Base-by-base conservation (phyloP, 495 filamentous ascomycete species). In the Talaromyces wortmannii region DNA sequence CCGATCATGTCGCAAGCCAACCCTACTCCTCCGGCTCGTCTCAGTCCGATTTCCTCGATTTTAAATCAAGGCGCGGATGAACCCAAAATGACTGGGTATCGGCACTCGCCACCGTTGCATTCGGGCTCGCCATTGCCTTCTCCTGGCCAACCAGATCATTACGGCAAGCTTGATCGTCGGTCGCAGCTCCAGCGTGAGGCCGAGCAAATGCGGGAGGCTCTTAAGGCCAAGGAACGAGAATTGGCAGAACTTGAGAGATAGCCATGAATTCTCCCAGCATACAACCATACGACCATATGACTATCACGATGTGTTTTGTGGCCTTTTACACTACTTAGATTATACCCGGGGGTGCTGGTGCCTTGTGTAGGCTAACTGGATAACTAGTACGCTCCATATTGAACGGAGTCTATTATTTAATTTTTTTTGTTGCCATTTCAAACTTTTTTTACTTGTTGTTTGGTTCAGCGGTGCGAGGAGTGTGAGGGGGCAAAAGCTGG, bases 21-120 rank as follows among this genome's bases (percentile, higher is more conserved):
- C 36, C 66, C 71, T 0, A 65, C 72, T 13, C 70, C 73, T 10
- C 70, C 75, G 3, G 69, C 69, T 50, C 82, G 89, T 4, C 69
- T 91, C 2, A 87, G 84, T 48, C 91, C 87, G 2, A 94, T 94
- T 48, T 90, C 83, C 32, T 90, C 88, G 3, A 87, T 95, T 45
- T 71, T 95, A 30, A 92, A 92, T 56, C 69, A 71, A 17, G 74
- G 80, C n/a, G 62, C 81, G 30, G 80, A 83, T 54, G 73, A 73
- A 2, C 72, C 70, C 16, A 67, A 79, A 10, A 67, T 73, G 33
- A 58, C 62, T 31, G 45, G 16, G 18, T 53, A 45, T 31, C 65
- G 67, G 0, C 63, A 71, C 36, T 69, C 64, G 40, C 58, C 61
- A 46, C 57, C 61, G 31, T 57, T 66, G 30, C 67, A 76, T 31